Evolutionary conservation across 108 stramenopile species (phyloP).

Genomic region (Cyclostephanos invisitatus): DNA sequence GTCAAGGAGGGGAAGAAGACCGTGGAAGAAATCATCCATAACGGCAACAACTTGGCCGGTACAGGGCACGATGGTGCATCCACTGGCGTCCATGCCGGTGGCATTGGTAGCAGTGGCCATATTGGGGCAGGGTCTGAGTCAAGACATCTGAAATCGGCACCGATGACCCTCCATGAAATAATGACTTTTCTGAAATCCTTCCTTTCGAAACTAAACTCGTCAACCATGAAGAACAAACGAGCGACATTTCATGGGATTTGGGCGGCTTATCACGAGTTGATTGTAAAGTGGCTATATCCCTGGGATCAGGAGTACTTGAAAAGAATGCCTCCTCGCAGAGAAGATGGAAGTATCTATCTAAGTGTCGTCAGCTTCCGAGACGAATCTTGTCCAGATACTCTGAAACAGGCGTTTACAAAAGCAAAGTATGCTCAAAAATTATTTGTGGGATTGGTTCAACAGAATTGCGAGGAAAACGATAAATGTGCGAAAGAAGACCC

Average conservation of each 20-base stretch:
- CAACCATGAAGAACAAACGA: slow-evolving; percentile 51
- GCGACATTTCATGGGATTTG: slow-evolving; percentile 78
- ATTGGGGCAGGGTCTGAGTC: slow-evolving; percentile 25
- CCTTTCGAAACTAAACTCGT: slow-evolving; percentile 65
- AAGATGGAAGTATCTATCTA: slow-evolving; percentile 85
- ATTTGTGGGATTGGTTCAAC: slow-evolving; percentile 92
- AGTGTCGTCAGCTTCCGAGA: slow-evolving; percentile 93
- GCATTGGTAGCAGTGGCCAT: slow-evolving; percentile 40
- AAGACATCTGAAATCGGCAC: slow-evolving; percentile 56
- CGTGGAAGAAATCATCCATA: slow-evolving; percentile 72
- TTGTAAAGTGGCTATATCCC: slow-evolving; percentile 74
- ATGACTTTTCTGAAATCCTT: slow-evolving; percentile 61
- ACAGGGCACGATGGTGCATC: slow-evolving; percentile 8
- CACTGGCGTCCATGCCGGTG: slow-evolving; percentile 12
- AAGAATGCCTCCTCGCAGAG: slow-evolving; percentile 74
- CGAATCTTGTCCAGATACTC: slow-evolving; percentile 89
- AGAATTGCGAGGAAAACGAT: slow-evolving; percentile 84
- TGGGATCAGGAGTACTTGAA: slow-evolving; percentile 81
- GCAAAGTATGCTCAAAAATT: slow-evolving; percentile 87
- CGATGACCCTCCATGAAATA: slow-evolving; percentile 77
- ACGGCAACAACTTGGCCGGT: slow-evolving; percentile 8
- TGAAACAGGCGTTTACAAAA: slow-evolving; percentile 83
- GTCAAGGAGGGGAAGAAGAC: slow-evolving; percentile 77
- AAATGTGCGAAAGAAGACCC: slow-evolving; percentile 81
- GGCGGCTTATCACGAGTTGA: slow-evolving; percentile 82